Percentiles rank a stretch among this genome's conserved stretches.
These are phyloP conservation scores for Macadamia tetraphylla DNA, from an alignment of 164 flowering plant species.

Conservation along the genomic window DNA sequence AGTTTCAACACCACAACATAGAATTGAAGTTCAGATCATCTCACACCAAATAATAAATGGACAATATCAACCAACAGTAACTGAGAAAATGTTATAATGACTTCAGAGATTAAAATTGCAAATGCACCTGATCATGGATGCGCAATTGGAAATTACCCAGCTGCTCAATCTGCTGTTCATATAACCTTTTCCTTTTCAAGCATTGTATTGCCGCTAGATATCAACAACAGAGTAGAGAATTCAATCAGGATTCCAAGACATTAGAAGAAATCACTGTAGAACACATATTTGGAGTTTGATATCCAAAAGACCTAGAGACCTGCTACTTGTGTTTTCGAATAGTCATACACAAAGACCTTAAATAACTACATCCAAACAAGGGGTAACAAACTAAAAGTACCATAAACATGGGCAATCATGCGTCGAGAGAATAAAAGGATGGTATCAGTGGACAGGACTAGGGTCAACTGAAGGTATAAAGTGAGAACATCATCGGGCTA, in stretches of 20 bases:
- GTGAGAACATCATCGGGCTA: too few relatives aligned
- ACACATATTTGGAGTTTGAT: too few relatives aligned
- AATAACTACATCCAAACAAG: too few relatives aligned
- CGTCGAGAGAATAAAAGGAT: too few relatives aligned
- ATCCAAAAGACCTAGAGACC: too few relatives aligned
- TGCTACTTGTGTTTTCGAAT: too few relatives aligned
- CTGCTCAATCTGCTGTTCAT: constrained; percentile 39
- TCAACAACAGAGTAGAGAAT: not conserved
- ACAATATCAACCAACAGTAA: not conserved
- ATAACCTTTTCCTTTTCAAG: constrained; percentile 37
- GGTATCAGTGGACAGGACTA: too few relatives aligned
- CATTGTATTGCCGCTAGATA: constrained; percentile 39
- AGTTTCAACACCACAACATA: constrained; percentile 1
- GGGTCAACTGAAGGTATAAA: too few relatives aligned
- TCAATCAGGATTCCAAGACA: not conserved
- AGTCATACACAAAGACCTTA: too few relatives aligned
- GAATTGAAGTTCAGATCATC: not conserved
- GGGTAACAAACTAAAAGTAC: too few relatives aligned
- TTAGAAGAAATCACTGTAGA: not conserved
- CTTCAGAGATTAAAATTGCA: not conserved
- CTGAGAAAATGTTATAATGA: not conserved
- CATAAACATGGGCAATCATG: too few relatives aligned
- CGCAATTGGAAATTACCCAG: constrained; percentile 44
- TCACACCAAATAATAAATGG: not conserved
- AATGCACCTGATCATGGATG: constrained; percentile 38